Base-by-base conservation (phyloP, 805 yeast species). In the Candida krabiensis region DNA sequence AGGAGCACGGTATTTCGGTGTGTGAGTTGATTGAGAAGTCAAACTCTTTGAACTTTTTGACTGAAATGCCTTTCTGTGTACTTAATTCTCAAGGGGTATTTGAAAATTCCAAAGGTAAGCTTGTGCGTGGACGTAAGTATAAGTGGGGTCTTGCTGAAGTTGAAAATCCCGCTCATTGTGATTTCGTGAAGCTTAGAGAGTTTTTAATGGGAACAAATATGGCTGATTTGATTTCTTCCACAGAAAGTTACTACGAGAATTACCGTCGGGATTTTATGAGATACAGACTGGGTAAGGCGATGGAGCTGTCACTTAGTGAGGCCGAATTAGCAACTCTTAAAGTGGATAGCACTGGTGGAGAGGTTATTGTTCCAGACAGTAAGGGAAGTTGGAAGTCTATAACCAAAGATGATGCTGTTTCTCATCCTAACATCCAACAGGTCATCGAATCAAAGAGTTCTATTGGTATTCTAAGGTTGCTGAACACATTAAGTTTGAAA, bases 101-200 rank as follows among this genome's bases (percentile, higher is more conserved):
- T 22, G 49, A 55, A 32, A 70, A 70, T 35, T 50, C 61, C 3
- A 64, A 64, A 8, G 80, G 80, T 8, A 62, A 70, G 22, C 44
- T 62, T 3, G 85, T 85, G 19, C 71, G 84, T 46, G 96, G 93
- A 13, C 73, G 96, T 53, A 72, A 73, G 54, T 90, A 88, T 64
- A 71, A 68, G 13, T 90, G 96, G 96, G 97, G 97, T 0, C 61
- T 76, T 16, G 86, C 86, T 11, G 96, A 89, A 55, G 84, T 86
- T 28, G 96, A 86, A 54, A 83, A 87, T 58, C 75, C 73, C 14
- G 60, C 66, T 7, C 89, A 84, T 60, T 86, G 95, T 62, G 96
- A 91, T 58, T 88, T 88, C 54, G 46, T 62, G 19, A 70, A 70
- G 43, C 69, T 90, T 46, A 76, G 86, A 48, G 73, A 79, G 24